phyloP scores from a whole-genome alignment of 768 basidiomycete genomes.

The Leccinum truebloodii region DNA sequence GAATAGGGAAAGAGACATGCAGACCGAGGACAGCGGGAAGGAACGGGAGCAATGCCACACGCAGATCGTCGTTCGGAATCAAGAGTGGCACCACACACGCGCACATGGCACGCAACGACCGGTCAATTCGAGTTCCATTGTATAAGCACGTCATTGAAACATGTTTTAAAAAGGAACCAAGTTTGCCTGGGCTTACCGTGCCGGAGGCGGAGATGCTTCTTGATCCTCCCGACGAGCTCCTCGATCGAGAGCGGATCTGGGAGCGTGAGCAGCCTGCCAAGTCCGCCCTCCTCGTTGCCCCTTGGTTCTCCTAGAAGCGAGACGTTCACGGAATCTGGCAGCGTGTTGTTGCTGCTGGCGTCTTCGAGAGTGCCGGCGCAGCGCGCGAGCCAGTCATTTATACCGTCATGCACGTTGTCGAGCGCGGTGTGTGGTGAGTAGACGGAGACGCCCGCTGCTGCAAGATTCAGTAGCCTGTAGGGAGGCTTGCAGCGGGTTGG shows the following conservation, averaged over 20 bases:
- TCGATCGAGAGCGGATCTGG: slow-evolving; percentile 55
- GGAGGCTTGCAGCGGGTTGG: slow-evolving; percentile 76
- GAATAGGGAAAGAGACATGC: slow-evolving; percentile 12
- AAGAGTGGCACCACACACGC: neutral
- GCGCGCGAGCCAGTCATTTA: slow-evolving; percentile 87
- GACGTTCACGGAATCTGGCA: slow-evolving; percentile 27
- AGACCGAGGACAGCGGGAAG: slow-evolving; percentile 5
- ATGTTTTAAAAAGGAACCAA: slow-evolving; percentile 5
- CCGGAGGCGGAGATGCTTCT: slow-evolving; percentile 59
- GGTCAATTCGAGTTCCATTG: neutral
- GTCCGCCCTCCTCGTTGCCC: slow-evolving; percentile 50
- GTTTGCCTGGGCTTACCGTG: slow-evolving; percentile 48
- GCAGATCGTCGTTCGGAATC: slow-evolving; percentile 20
- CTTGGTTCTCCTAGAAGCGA: slow-evolving; percentile 42
- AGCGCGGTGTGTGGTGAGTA: slow-evolving; percentile 89
- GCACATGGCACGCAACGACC: neutral
- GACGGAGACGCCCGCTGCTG: slow-evolving; percentile 80
- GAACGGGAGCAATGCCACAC: slow-evolving; percentile 22
- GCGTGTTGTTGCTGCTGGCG: slow-evolving; percentile 21
- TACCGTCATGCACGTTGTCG: slow-evolving; percentile 80
- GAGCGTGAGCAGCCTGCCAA: slow-evolving; percentile 70
- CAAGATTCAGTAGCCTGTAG: slow-evolving; percentile 62
- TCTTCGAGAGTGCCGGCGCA: slow-evolving; percentile 42
- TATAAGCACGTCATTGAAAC: slow-evolving; percentile 15
- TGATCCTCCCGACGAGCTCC: slow-evolving; percentile 67